These are phyloP conservation scores for Ceratocystis colombiana DNA, from an alignment of 2,329 filamentous ascomycete genomes.

Conservation along the genomic window DNA sequence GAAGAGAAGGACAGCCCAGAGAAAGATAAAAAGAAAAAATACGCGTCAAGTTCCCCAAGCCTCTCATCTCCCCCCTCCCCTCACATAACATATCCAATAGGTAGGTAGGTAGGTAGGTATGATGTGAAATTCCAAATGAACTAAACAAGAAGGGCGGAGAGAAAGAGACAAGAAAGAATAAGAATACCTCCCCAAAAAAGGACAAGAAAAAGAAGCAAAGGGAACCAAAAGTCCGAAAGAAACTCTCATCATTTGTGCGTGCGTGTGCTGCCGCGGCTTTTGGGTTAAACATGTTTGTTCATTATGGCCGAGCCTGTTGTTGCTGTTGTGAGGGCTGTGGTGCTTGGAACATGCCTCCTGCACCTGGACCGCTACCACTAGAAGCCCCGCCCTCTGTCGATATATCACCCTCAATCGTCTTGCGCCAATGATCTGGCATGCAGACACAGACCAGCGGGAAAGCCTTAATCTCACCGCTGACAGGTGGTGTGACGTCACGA, in stretches of 20 bases:
- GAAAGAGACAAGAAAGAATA: constrained; percentile 11
- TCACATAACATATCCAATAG: not conserved
- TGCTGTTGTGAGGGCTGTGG: not conserved
- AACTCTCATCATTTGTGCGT: constrained; percentile 13
- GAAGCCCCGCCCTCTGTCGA: constrained; percentile 53
- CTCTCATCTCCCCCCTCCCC: too few relatives aligned
- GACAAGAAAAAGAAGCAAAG: not conserved
- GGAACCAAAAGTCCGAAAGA: constrained; percentile 2
- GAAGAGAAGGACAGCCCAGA: constrained; percentile 6
- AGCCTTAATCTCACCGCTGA: constrained; percentile 81
- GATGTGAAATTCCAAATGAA: constrained; percentile 9
- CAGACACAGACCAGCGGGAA: constrained; percentile 96
- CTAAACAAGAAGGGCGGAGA: constrained; percentile 14
- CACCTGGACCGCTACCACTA: constrained; percentile 26
- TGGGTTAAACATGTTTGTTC: constrained; percentile 5
- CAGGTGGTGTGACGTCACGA: constrained; percentile 51
- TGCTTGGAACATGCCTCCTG: constrained; percentile 1
- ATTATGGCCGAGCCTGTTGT: constrained; percentile 12
- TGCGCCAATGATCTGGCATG: constrained; percentile 88
- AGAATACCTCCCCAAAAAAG: not conserved
- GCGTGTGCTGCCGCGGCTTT: not conserved
- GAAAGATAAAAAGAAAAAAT: constrained; percentile 11
- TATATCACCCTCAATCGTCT: constrained; percentile 85
- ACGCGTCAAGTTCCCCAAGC: not conserved
- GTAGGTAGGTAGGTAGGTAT: not conserved